phyloP scores from a whole-genome alignment of 805 yeast genomes.

The Candida sanyiensis region DNA sequence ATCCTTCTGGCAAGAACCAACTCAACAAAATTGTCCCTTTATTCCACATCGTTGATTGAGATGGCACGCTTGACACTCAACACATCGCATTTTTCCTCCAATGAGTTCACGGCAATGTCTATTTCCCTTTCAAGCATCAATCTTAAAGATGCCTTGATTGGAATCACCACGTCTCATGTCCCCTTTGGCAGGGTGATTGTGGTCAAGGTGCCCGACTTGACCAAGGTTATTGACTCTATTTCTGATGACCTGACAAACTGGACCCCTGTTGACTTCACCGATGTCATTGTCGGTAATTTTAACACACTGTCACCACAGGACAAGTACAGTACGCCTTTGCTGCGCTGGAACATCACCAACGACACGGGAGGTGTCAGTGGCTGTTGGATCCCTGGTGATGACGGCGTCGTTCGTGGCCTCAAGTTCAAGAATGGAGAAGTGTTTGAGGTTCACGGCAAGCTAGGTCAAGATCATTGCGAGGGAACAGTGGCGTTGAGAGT shows the following conservation, averaged over 20 bases:
- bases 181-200: slow-evolving; percentile 71
- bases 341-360: slow-evolving; percentile 36
- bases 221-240: not conserved
- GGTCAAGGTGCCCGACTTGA: slow-evolving; percentile 35
- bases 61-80: slow-evolving; percentile 51
- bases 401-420: slow-evolving; percentile 57
- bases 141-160: slow-evolving; percentile 32
- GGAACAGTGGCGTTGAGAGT: not conserved
- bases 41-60: slow-evolving; percentile 29
- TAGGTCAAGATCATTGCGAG: not conserved
- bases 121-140: slow-evolving; percentile 27
- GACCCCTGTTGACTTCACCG: slow-evolving; percentile 7
- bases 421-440: slow-evolving; percentile 39
- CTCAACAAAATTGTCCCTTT: slow-evolving; percentile 50
- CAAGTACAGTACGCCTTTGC: slow-evolving; percentile 48
- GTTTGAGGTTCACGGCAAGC: slow-evolving; percentile 20
- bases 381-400: slow-evolving; percentile 65
- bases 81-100: slow-evolving; percentile 65
- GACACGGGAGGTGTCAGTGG: slow-evolving; percentile 35
- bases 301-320: slow-evolving; percentile 62
- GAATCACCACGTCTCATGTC: slow-evolving; percentile 69
- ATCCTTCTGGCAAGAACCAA: slow-evolving; percentile 56
- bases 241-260: slow-evolving; percentile 6
- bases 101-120: slow-evolving; percentile 55
- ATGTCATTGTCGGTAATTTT: slow-evolving; percentile 36